Evolutionary conservation across 305 asterid species (phyloP).

Genomic region (Nicotiana rustica): DNA sequence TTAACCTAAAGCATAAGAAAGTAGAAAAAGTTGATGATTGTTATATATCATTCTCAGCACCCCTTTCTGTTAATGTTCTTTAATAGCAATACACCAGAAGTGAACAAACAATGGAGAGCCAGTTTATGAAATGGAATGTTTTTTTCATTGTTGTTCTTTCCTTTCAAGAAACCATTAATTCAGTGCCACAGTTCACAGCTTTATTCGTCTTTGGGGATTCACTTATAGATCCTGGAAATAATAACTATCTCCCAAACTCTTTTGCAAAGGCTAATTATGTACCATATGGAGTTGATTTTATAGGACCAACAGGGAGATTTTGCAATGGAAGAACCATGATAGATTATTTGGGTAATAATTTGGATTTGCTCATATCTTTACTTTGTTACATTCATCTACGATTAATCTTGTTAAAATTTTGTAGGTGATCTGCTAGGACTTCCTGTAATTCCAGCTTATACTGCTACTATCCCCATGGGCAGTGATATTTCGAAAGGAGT

Average conservation of each 20-base stretch:
- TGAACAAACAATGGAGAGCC: neutral
- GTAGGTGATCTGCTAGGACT: slow-evolving; percentile 60
- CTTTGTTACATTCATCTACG: neutral
- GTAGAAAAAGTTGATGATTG: neutral
- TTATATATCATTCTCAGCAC: neutral
- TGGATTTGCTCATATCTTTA: neutral
- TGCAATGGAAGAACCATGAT: slow-evolving; percentile 61
- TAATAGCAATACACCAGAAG: neutral
- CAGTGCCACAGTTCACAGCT: slow-evolving; percentile 48
- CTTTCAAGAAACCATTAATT: neutral
- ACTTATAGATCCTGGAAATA: slow-evolving; percentile 61
- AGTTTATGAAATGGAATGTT: slow-evolving; percentile 31
- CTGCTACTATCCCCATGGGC: slow-evolving; percentile 46
- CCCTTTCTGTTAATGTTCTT: neutral
- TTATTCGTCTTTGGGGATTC: slow-evolving; percentile 68
- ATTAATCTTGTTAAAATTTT: too few relatives aligned
- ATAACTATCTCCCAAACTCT: slow-evolving; percentile 56
- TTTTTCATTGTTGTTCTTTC: slow-evolving; percentile 5
- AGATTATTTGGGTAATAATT: slow-evolving; percentile 54
- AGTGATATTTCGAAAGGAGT: slow-evolving; percentile 56
- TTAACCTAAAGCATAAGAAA: neutral
- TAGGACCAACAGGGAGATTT: slow-evolving; percentile 69
- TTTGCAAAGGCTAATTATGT: slow-evolving; percentile 64
- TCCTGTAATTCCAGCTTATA: slow-evolving; percentile 61
- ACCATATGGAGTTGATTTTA: slow-evolving; percentile 66